These are phyloP conservation scores for Camelina sativa DNA, from an alignment of 345 rosid species.

Conservation along the genomic window DNA sequence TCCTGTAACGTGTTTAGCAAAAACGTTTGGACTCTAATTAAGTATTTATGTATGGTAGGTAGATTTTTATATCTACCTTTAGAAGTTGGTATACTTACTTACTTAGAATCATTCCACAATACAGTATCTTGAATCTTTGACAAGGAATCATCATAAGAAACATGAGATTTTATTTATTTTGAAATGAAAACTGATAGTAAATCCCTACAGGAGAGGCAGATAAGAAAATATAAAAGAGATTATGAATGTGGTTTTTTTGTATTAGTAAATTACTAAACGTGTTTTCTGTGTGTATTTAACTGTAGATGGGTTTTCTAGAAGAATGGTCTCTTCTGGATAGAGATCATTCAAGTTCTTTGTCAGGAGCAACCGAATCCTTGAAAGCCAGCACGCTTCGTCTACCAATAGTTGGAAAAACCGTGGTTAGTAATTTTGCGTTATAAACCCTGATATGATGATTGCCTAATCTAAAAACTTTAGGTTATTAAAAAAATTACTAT, in stretches of 20 bases:
- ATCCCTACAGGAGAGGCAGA: constrained; percentile 2
- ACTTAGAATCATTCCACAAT: constrained; percentile 32
- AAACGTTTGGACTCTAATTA: constrained; percentile 8
- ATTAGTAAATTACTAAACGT: neutral
- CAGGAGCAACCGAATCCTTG: constrained; percentile 85
- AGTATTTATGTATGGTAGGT: constrained; percentile 30
- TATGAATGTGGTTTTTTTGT: neutral
- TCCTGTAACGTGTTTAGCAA: neutral
- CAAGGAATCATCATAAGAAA: constrained; percentile 24
- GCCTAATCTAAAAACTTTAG: neutral
- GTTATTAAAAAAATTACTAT: neutral
- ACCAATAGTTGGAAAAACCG: constrained; percentile 86
- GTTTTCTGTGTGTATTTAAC: constrained; percentile 24
- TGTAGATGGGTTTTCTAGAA: constrained; percentile 77
- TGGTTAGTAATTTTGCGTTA: constrained; percentile 52
- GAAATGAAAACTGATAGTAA: constrained; percentile 7
- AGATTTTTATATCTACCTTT: constrained; percentile 4
- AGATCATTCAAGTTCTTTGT: constrained; percentile 76
- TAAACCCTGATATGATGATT: constrained; percentile 24
- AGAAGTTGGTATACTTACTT: constrained; percentile 30
- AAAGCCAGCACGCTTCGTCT: constrained; percentile 91
- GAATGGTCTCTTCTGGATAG: constrained; percentile 69
- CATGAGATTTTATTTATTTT: neutral
- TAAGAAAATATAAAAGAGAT: constrained; percentile 7
- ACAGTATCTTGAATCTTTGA: constrained; percentile 31